phyloP scores from a whole-genome alignment of 2,329 filamentous ascomycete genomes.

The Phoma sp. region DNA sequence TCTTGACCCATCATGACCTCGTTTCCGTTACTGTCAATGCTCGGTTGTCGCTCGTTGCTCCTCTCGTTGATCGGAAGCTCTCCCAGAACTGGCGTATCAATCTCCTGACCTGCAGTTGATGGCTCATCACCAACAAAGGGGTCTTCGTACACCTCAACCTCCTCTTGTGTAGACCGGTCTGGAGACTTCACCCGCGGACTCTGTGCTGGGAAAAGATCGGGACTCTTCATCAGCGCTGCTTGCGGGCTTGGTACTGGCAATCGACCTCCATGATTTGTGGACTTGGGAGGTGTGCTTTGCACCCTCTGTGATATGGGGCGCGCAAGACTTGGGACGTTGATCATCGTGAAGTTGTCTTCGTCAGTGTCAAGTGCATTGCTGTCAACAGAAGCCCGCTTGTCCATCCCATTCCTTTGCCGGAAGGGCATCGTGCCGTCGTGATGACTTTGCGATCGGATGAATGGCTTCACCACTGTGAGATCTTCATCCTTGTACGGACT shows the following conservation, averaged over 20 bases:
- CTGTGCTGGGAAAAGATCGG: conserved; percentile 32
- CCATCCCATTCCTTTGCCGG: conserved; percentile 47
- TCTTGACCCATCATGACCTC: conserved; percentile 37
- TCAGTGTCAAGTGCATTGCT: conserved; percentile 44
- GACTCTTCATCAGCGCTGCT: conserved; percentile 34
- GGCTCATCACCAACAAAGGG: conserved; percentile 53
- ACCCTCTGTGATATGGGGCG: conserved; percentile 36
- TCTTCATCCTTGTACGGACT: conserved; percentile 54
- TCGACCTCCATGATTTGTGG: conserved; percentile 28
- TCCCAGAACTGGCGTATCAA: conserved; percentile 55
- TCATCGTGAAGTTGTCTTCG: conserved; percentile 60
- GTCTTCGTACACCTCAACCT: conserved; percentile 62
- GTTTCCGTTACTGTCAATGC: conserved; percentile 35
- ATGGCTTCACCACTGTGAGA: conserved; percentile 56
- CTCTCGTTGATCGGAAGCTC: conserved; percentile 60
- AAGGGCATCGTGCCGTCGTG: conserved; percentile 42
- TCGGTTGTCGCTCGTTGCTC: conserved; percentile 43
- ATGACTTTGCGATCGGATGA: conserved; percentile 44
- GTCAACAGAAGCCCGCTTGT: conserved; percentile 50
- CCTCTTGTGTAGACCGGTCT: conserved; percentile 46
- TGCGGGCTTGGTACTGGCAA: conserved; percentile 39
- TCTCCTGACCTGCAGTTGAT: conserved; percentile 33
- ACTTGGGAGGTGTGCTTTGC: conserved; percentile 44
- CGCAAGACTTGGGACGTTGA: conserved; percentile 51
- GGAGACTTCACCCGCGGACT: conserved; percentile 43